Conservation (phyloP, 441 rosid genomes). For the Biscutella auriculata region DNA sequence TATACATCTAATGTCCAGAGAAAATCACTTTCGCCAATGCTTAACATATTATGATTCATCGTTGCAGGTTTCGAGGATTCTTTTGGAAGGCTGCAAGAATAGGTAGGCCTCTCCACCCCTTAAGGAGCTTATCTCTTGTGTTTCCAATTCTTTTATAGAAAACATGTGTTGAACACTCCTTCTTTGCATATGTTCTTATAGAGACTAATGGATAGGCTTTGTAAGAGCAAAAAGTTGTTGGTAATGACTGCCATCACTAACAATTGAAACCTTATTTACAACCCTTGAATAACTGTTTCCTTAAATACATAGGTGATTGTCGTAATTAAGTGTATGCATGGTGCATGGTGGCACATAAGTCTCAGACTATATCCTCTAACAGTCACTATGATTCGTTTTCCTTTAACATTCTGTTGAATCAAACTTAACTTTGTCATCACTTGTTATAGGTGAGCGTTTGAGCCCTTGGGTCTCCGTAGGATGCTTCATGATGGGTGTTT, state of each 20-base stretch:
- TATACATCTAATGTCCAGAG: background rate
- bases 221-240: background rate
- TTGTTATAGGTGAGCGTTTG: constrained; percentile 69
- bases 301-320: background rate
- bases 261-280: background rate
- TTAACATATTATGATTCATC: background rate
- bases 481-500: constrained; percentile 75
- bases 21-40: too few species aligned
- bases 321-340: background rate
- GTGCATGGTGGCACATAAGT: background rate
- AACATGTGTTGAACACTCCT: background rate
- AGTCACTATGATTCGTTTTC: background rate
- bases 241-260: background rate
- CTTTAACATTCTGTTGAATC: background rate
- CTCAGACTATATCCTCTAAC: background rate
- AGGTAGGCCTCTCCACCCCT: constrained; percentile 31
- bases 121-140: background rate
- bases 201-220: background rate
- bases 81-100: constrained; percentile 97
- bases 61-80: constrained; percentile 73
- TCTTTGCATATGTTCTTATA: background rate
- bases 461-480: constrained; percentile 91
- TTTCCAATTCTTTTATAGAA: background rate
- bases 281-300: background rate
- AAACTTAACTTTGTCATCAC: background rate